Percentiles rank a stretch among this genome's conserved stretches.
These are phyloP conservation scores for Tuber melanosporum DNA, from an alignment of 495 filamentous ascomycete genomes.

Conservation along the genomic window DNA sequence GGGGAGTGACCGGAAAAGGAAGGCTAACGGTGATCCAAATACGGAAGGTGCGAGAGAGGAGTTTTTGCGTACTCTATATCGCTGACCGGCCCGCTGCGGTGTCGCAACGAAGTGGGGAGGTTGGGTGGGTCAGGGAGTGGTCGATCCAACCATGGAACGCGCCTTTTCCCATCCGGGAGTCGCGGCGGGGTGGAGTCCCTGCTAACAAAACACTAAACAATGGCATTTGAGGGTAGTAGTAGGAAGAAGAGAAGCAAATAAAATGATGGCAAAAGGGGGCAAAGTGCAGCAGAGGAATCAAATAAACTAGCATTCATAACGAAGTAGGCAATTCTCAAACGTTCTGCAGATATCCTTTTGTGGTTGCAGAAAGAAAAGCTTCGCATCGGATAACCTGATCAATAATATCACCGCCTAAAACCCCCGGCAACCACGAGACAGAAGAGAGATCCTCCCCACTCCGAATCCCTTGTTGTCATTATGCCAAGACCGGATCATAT, in stretches of 20 bases:
- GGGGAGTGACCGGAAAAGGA: not conserved
- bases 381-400: not conserved
- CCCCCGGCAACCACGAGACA: not conserved
- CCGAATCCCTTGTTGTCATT: not conserved
- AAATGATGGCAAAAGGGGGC: not conserved
- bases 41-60: not conserved
- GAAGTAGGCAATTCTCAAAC: not conserved
- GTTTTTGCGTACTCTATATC: not conserved
- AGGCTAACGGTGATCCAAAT: not conserved
- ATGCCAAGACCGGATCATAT: not conserved
- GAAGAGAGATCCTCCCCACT: not conserved
- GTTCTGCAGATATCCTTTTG: not conserved
- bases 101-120: not conserved
- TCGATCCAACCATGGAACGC: not conserved
- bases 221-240: not conserved
- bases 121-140: not conserved
- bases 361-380: not conserved
- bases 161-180: too few relatives aligned
- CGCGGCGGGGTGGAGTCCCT: not conserved
- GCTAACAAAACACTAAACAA: not conserved
- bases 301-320: too few relatives aligned
- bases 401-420: not conserved
- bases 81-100: not conserved
- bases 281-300: too few relatives aligned
- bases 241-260: not conserved